Evolutionary conservation across 768 basidiomycete species (phyloP), one percentile per base, ranked within the genome.

Genomic region (Lactifluus piperatus): DNA sequence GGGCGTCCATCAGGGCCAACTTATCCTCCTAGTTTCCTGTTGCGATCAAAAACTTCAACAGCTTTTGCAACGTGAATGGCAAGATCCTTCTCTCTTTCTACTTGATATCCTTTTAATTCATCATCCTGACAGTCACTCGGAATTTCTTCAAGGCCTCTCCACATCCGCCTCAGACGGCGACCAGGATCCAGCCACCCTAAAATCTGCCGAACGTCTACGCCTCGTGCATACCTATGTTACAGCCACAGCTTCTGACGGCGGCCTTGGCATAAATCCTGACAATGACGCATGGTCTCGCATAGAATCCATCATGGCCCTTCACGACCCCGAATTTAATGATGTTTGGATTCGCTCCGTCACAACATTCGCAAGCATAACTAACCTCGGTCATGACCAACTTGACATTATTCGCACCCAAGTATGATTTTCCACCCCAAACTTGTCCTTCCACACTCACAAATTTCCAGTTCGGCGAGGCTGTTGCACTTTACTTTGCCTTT

Each of bases 401-500:
- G 80, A 80, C 50, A 78, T 79, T 56, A 81, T 95, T 48, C 81
- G 86, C 41, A 79, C 86, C 63, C 86, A 91, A 73, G 87, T 84
- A 51, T 54, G 77, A 71, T n/a, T 51, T 5, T 41, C 5, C 34
- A 26, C 7, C 43, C 34, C 27, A 32, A 39, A 53, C 20, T 62
- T 74, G 22, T 54, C 13, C 26, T 24, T 16, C 34, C 11, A n/a
- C 34, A 16, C 53, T 51, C n/a, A 60, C 44, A 0, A 26, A 0
- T 11, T 56, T 49, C 22, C 60, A 84, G 81, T 92, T 91, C 64
- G 93, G 93, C 11, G 89, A 90, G 68, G 78, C 83, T 1, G 74
- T 93, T 16, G 90, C 91, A 1, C 79, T 92, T 36, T 94, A 99
- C 73, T 97, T 94, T 72, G 81, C 82, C 50, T 97, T 95, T 75